A percentile compares a stretch with the other conserved stretches of the same genome.
These are phyloP conservation scores for Naegleria gruberi DNA, from an alignment of 208 protist genomes.

Conservation along the genomic window DNA sequence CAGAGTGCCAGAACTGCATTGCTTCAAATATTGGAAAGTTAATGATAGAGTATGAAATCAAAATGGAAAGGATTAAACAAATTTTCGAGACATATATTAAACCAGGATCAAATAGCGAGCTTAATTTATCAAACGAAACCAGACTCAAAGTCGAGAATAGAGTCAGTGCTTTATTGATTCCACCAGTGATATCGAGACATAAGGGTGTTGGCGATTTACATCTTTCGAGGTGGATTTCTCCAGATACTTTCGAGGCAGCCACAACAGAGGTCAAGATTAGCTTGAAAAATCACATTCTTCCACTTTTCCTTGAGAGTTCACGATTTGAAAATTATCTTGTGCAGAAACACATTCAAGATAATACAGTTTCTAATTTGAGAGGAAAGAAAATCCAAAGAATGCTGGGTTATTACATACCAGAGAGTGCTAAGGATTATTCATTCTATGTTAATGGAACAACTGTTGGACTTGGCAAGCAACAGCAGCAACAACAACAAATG, in stretches of 20 bases:
- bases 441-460: background rate
- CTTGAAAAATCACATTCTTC: background rate
- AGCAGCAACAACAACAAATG: background rate
- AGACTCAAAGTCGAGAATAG: background rate
- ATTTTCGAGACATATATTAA: background rate
- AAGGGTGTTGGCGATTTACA: background rate
- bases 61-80: background rate
- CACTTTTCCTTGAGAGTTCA: background rate
- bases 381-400: background rate
- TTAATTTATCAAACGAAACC: background rate
- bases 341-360: background rate
- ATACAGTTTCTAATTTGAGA: background rate
- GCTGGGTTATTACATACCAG: background rate
- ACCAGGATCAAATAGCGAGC: background rate
- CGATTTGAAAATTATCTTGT: background rate
- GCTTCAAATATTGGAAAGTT: background rate
- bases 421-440: background rate
- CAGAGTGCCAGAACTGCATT: background rate
- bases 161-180: background rate
- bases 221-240: background rate
- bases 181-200: background rate
- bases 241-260: background rate
- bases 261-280: background rate
- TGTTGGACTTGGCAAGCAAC: background rate
- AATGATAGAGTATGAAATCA: background rate